Evolutionary conservation across 1,139 yeast genomes (phyloP).

Genomic region (Suhomyces anneliseae): DNA sequence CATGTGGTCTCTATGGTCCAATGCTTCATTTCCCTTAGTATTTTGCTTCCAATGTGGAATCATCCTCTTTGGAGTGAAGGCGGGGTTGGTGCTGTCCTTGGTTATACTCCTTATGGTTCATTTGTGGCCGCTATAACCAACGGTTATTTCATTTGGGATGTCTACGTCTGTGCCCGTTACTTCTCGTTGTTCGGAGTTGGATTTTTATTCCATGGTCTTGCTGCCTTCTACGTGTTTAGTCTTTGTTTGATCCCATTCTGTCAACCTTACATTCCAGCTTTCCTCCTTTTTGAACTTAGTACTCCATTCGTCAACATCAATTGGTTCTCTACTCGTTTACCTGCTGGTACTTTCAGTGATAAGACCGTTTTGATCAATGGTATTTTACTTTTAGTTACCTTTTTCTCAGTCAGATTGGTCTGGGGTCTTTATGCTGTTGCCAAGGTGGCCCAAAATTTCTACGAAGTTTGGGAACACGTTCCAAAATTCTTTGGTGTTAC

Average conservation of each 20-base stretch:
- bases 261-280: conserved; percentile 79
- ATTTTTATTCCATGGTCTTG: conserved; percentile 81
- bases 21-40: conserved; percentile 55
- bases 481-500: conserved; percentile 36
- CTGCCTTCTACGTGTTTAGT: conserved; percentile 73
- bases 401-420: conserved; percentile 74
- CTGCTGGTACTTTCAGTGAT: conserved; percentile 55
- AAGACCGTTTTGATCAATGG: conserved; percentile 66
- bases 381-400: conserved; percentile 60
- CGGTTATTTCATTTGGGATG: conserved; percentile 95
- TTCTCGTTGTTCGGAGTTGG: conserved; percentile 74
- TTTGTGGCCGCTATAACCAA: conserved; percentile 68
- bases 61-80: conserved; percentile 49
- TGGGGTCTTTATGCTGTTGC: conserved; percentile 85
- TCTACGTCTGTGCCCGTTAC: conserved; percentile 61
- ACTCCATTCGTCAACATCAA: conserved; percentile 92
- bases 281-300: conserved; percentile 82
- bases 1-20: conserved; percentile 90
- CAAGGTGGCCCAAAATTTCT: conserved; percentile 55
- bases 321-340: conserved; percentile 83
- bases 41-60: conserved; percentile 60
- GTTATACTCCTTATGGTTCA: conserved; percentile 72
- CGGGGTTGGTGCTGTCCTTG: conserved; percentile 49
- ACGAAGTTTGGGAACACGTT: conserved; percentile 31
- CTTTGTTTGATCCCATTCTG: conserved; percentile 52